Conservation (phyloP, 129 eudicot species). For the Heracleum sosnowskyi region DNA sequence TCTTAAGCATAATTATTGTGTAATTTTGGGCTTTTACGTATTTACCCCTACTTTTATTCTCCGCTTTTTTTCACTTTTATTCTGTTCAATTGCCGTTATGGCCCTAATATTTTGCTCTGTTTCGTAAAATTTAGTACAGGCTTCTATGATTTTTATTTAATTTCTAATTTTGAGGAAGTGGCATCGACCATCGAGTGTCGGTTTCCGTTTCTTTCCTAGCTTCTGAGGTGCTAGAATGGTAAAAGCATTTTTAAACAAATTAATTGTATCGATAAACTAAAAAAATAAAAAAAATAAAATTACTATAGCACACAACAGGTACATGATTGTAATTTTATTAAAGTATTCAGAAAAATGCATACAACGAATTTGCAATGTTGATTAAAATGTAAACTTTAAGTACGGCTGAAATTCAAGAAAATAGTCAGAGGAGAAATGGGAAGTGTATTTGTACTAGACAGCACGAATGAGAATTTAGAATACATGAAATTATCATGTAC, state of each 20-base stretch:
- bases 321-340: too few relatives aligned
- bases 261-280: too few relatives aligned
- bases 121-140: too few relatives aligned
- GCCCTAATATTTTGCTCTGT: not conserved
- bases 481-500: not conserved
- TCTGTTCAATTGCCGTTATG: not conserved
- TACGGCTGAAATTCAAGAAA: not conserved
- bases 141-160: too few relatives aligned
- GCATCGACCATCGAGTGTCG: too few relatives aligned
- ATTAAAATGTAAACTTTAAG: not conserved
- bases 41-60: not conserved
- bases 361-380: too few relatives aligned
- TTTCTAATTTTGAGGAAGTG: not conserved
- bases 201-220: too few relatives aligned
- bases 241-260: too few relatives aligned
- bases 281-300: too few relatives aligned
- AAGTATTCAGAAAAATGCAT: too few relatives aligned
- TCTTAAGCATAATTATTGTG: conserved; percentile 13
- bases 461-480: not conserved
- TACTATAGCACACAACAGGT: too few relatives aligned
- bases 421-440: not conserved
- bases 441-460: not conserved
- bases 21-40: not conserved
- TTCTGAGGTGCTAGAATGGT: too few relatives aligned
- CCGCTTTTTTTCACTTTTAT: not conserved